A percentile compares a stretch with the other conserved stretches of the same genome.
Evolutionary conservation across 2,329 filamentous ascomycete genomes (phyloP).

Genomic region (Purpureocillium takamizusanense): DNA sequence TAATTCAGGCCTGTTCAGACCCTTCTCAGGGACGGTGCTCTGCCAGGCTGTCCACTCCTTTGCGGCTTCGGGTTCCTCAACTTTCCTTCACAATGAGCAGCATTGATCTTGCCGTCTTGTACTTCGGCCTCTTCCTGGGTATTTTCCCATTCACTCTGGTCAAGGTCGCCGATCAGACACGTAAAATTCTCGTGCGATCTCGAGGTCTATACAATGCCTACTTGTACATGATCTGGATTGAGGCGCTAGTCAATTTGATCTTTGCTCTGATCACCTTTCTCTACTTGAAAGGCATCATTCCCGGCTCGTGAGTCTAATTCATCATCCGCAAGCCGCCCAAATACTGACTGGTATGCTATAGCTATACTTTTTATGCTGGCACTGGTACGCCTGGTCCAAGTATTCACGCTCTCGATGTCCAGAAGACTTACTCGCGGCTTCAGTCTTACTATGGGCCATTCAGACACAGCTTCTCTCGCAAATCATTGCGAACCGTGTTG

Average conservation of each 20-base stretch:
- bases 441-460: conserved; percentile 10
- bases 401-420: neutral
- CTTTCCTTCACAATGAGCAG: no score
- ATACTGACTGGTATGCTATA: neutral
- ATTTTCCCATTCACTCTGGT: conserved; percentile 15
- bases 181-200: conserved; percentile 10
- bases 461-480: conserved; percentile 32
- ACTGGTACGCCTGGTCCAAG: conserved; percentile 1
- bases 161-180: conserved; percentile 13
- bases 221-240: conserved; percentile 17
- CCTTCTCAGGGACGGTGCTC: no score
- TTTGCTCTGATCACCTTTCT: conserved; percentile 17
- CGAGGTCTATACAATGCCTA: conserved; percentile 12
- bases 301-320: conserved; percentile 2
- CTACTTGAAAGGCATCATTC: conserved; percentile 12
- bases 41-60: no score
- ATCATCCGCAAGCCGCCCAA: no score
- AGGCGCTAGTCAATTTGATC: conserved; percentile 14
- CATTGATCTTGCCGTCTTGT: conserved; percentile 12
- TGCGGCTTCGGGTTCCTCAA: no score
- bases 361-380: conserved; percentile 4
- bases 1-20: no score
- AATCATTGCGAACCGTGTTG: conserved; percentile 34
- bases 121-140: conserved; percentile 16
- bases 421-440: neutral